Evolutionary conservation across 2,329 filamentous ascomycete species (phyloP).

Genomic region (Sporothrix schenckii): DNA sequence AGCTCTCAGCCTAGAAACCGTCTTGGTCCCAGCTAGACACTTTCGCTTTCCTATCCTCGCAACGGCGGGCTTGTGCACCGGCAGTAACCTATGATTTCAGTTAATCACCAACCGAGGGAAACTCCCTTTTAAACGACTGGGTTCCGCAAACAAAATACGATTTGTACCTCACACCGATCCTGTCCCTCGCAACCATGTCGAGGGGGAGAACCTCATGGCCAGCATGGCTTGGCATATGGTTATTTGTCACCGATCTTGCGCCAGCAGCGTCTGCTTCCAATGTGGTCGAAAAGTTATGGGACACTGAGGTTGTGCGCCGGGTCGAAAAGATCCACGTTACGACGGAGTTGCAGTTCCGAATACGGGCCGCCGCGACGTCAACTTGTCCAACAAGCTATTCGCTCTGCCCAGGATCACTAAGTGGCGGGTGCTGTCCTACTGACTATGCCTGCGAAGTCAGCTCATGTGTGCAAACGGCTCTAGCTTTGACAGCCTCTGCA

Average conservation of each 20-base stretch:
- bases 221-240: slow-evolving; percentile 14
- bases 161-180: not conserved
- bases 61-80: not conserved
- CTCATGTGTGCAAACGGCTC: slow-evolving; percentile 52
- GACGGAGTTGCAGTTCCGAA: slow-evolving; percentile 29
- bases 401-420: slow-evolving; percentile 46
- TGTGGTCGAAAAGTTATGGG: slow-evolving; percentile 22
- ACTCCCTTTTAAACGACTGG: not conserved
- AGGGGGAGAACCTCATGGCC: not conserved
- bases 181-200: not conserved
- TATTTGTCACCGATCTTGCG: not conserved
- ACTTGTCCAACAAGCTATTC: slow-evolving; percentile 37
- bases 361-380: slow-evolving; percentile 20
- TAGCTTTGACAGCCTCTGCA: slow-evolving; percentile 48
- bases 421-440: slow-evolving; percentile 54
- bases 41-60: not conserved
- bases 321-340: slow-evolving; percentile 38
- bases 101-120: not conserved
- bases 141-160: not conserved
- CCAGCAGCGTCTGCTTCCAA: not conserved
- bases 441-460: slow-evolving; percentile 53
- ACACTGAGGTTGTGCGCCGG: slow-evolving; percentile 23
- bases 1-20: not conserved
- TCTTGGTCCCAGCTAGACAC: not conserved
- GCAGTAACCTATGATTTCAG: slow-evolving; percentile 8